Conservation (phyloP, 192 early-diverging fungal species). For the Lunasporangiospora selenospora region DNA sequence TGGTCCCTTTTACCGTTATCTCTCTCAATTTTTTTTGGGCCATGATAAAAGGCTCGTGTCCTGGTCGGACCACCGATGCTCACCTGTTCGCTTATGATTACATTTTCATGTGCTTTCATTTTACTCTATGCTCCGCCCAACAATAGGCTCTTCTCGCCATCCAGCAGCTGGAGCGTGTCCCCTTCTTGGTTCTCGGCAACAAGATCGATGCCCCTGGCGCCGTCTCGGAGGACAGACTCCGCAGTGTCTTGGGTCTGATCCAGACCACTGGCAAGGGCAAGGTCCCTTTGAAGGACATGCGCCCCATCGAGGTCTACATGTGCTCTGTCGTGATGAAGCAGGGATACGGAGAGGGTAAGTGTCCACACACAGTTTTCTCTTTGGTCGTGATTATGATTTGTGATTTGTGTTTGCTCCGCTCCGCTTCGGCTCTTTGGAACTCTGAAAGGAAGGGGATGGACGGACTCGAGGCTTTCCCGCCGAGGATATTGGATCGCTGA, state of each 20-base stretch:
- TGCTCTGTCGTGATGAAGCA: conserved; percentile 98
- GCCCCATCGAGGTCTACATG: conserved; percentile 99
- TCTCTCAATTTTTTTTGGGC: background rate
- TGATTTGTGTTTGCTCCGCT: no score
- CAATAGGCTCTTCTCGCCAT: conserved; percentile 86
- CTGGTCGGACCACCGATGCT: no score
- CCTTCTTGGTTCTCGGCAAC: conserved; percentile 98
- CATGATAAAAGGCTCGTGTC: no score
- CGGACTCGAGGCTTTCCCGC: no score
- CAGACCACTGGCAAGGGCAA: conserved; percentile 99
- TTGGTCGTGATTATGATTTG: no score
- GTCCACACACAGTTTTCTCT: background rate
- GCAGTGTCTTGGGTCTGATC: conserved; percentile 87
- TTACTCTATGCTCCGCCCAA: no score
- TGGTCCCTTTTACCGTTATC: background rate
- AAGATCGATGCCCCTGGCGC: conserved; percentile 97
- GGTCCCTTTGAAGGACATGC: conserved; percentile 89
- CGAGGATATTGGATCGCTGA: conserved; percentile 8
- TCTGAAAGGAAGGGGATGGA: no score
- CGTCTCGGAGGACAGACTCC: conserved; percentile 91
- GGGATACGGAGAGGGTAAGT: conserved; percentile 96
- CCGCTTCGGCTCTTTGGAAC: no score
- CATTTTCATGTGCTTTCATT: no score
- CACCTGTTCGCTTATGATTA: no score
- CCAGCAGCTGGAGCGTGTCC: conserved; percentile 90